These are phyloP conservation scores for Pyricularia sp. DNA, from an alignment of 2,329 filamentous ascomycete species.

Conservation along the genomic window DNA sequence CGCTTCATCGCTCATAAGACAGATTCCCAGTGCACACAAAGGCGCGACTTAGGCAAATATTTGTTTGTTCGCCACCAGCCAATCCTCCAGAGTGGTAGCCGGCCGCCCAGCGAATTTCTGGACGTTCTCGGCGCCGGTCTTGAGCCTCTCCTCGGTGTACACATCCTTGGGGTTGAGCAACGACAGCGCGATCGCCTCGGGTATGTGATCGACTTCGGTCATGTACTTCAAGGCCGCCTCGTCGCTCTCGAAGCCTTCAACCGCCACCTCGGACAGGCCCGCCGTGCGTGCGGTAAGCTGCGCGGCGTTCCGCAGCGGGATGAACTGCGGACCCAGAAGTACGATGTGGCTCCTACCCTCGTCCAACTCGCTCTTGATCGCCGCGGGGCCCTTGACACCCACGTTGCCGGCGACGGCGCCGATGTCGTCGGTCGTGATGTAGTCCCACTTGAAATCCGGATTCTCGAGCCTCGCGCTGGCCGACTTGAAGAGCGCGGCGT, in stretches of 20 bases:
- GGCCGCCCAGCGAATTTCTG: slow-evolving; percentile 8
- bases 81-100: slow-evolving; percentile 7
- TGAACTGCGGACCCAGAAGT: slow-evolving; percentile 25
- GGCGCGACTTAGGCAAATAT: background rate
- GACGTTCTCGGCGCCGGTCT: slow-evolving; percentile 1
- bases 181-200: background rate
- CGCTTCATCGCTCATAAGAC: no score
- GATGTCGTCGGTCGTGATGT: slow-evolving; percentile 31
- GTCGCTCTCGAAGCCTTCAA: slow-evolving; percentile 5
- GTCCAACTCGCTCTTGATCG: slow-evolving; percentile 12
- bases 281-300: slow-evolving; percentile 19
- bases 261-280: slow-evolving; percentile 16
- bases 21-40: no score
- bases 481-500: slow-evolving; percentile 16
- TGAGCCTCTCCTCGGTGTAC: background rate
- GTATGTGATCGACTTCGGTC: background rate
- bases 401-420: slow-evolving; percentile 30
- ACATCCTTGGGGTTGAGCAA: background rate
- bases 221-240: background rate
- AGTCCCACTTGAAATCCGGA: slow-evolving; percentile 24
- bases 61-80: slow-evolving; percentile 7
- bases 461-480: slow-evolving; percentile 22
- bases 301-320: slow-evolving; percentile 19
- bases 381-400: slow-evolving; percentile 21
- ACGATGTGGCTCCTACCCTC: slow-evolving; percentile 16